Percentiles rank a stretch among this genome's conserved stretches.
Conservation (phyloP, 1,284 basidiomycete genomes). For the Ceratobasidium theobromae region DNA sequence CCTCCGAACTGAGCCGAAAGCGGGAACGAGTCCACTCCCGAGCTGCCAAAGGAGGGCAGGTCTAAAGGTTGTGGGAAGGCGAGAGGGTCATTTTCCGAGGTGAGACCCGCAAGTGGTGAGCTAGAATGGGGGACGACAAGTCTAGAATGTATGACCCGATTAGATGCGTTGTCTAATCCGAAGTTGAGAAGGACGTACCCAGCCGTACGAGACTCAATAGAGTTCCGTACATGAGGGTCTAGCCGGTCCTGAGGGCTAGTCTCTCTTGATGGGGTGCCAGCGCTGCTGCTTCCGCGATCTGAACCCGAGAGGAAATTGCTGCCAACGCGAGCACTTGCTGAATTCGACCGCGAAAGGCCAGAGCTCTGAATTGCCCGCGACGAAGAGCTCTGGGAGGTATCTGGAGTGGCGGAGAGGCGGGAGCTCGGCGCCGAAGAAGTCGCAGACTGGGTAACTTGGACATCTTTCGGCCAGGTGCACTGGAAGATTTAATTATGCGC, state of each 20-base stretch:
- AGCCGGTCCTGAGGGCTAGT: slow-evolving; percentile 29
- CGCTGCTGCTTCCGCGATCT: slow-evolving; percentile 29
- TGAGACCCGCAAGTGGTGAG: slow-evolving; percentile 22
- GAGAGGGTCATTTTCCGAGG: slow-evolving; percentile 1
- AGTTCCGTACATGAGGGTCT: slow-evolving; percentile 19
- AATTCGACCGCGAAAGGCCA: slow-evolving; percentile 24
- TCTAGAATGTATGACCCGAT: neutral
- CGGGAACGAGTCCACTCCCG: slow-evolving; percentile 31
- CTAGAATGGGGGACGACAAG: slow-evolving; percentile 26
- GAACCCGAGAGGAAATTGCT: slow-evolving; percentile 30
- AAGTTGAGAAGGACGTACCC: slow-evolving; percentile 15
- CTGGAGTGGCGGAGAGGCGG: slow-evolving; percentile 33
- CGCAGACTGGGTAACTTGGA: slow-evolving; percentile 36
- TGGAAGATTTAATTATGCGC: slow-evolving; percentile 40
- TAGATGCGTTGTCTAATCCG: neutral
- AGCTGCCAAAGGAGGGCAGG: slow-evolving; percentile 28
- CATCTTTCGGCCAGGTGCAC: slow-evolving; percentile 81
- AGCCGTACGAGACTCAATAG: slow-evolving; percentile 27
- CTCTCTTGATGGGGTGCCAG: slow-evolving; percentile 30
- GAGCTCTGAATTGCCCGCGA: slow-evolving; percentile 28
- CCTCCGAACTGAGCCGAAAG: slow-evolving; percentile 31
- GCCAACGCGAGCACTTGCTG: slow-evolving; percentile 28
- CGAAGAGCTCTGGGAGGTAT: slow-evolving; percentile 25
- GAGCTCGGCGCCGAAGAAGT: slow-evolving; percentile 35
- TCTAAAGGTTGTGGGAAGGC: slow-evolving; percentile 21